These are phyloP conservation scores for Chaetomium globosum DNA, from an alignment of 2,329 filamentous ascomycete genomes.

Conservation along the genomic window DNA sequence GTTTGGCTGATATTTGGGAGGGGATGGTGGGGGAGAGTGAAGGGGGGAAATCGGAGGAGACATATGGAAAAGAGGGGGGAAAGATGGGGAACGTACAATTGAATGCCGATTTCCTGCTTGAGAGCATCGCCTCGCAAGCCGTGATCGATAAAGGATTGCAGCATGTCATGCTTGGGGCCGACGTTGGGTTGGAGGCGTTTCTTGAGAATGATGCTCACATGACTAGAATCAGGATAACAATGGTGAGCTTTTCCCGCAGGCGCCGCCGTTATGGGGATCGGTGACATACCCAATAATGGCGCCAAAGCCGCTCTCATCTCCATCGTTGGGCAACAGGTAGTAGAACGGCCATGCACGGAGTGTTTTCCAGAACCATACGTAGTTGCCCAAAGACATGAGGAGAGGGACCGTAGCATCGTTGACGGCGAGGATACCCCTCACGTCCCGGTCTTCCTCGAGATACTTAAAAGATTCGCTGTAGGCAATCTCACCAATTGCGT, in stretches of 20 bases:
- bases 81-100: constrained; percentile 40
- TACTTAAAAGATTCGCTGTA: constrained; percentile 35
- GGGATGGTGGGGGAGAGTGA: too few relatives aligned
- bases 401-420: constrained; percentile 25
- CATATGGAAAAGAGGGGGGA: neutral
- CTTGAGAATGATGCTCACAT: constrained; percentile 31
- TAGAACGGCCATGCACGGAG: constrained; percentile 45
- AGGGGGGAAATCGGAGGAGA: neutral
- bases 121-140: constrained; percentile 44
- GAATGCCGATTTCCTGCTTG: constrained; percentile 46
- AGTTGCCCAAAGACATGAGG: constrained; percentile 44
- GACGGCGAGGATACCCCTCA: constrained; percentile 48
- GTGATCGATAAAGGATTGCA: constrained; percentile 46
- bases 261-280: too few relatives aligned
- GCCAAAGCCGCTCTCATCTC: constrained; percentile 46
- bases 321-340: constrained; percentile 43
- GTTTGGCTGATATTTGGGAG: neutral
- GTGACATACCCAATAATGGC: constrained; percentile 45
- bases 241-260: neutral
- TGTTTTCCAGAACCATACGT: constrained; percentile 44
- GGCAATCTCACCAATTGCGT: constrained; percentile 30
- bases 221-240: constrained; percentile 3
- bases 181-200: constrained; percentile 37
- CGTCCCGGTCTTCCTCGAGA: constrained; percentile 52
- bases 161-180: constrained; percentile 44